Evolutionary conservation across 306 rosid species (phyloP).

Genomic region (Cucumis sativus): Cucumber_9930_V3 NC_026656.2:20456501-20457000

Average conservation of each 20-base stretch:
- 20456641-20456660: neutral
- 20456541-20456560: conserved; percentile 36
- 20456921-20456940: conserved; percentile 15
- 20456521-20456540: conserved; percentile 3
- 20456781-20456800: neutral
- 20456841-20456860: neutral
- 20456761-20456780: neutral
- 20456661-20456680: neutral
- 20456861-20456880: neutral
- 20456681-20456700: neutral
- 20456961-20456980: conserved; percentile 2
- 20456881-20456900: conserved; percentile 28
- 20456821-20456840: neutral
- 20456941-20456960: conserved; percentile 15
- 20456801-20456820: neutral
- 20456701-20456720: neutral
- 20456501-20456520: neutral
- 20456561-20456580: conserved; percentile 20
- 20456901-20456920: conserved; percentile 19
- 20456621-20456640: conserved; percentile 9
- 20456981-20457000: conserved; percentile 1
- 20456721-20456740: neutral
- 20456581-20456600: conserved; percentile 21
- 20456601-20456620: conserved; percentile 13
- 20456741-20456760: neutral